A percentile compares a stretch with the other conserved stretches of the same genome.
phyloP scores from a whole-genome alignment of 2,329 filamentous ascomycete species.

The Aspergillus sp. region DNA sequence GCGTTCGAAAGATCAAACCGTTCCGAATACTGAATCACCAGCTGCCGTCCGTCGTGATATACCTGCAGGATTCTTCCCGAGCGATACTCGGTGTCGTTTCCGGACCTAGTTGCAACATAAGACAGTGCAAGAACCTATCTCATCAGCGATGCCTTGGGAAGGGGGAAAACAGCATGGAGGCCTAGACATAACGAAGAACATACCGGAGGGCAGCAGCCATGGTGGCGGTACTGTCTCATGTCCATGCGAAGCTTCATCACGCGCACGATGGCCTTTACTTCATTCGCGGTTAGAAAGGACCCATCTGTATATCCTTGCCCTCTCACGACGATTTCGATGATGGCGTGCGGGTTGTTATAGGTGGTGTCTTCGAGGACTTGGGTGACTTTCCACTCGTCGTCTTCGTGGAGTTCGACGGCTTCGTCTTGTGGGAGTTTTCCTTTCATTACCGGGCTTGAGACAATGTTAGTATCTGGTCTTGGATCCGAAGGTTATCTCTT shows the following conservation, averaged over 20 bases:
- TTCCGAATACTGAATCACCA: conserved; percentile 9
- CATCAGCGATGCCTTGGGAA: not conserved
- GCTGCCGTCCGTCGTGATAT: conserved; percentile 2
- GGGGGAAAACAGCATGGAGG: too few relatives aligned
- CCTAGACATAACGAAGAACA: not conserved
- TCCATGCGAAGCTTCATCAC: conserved; percentile 6
- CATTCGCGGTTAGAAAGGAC: not conserved
- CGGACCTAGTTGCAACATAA: not conserved
- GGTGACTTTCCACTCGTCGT: conserved; percentile 2
- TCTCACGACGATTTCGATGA: conserved; percentile 1
- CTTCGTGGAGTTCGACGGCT: not conserved
- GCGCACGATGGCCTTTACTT: conserved; percentile 10
- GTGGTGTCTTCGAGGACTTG: conserved; percentile 8
- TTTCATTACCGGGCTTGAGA: not conserved
- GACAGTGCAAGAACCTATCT: conserved; percentile 10
- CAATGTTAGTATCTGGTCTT: not conserved
- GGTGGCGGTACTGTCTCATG: not conserved
- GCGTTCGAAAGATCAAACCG: not conserved
- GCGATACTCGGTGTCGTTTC: not conserved
- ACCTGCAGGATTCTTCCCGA: conserved; percentile 12
- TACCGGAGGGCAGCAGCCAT: conserved; percentile 8
- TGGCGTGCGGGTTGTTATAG: not conserved
- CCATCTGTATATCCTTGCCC: not conserved
- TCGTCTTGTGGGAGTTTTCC: not conserved
- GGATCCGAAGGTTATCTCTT: not conserved